Conservation (phyloP, 495 filamentous ascomycete genomes). For the Evansstolkia leycettana region DNA sequence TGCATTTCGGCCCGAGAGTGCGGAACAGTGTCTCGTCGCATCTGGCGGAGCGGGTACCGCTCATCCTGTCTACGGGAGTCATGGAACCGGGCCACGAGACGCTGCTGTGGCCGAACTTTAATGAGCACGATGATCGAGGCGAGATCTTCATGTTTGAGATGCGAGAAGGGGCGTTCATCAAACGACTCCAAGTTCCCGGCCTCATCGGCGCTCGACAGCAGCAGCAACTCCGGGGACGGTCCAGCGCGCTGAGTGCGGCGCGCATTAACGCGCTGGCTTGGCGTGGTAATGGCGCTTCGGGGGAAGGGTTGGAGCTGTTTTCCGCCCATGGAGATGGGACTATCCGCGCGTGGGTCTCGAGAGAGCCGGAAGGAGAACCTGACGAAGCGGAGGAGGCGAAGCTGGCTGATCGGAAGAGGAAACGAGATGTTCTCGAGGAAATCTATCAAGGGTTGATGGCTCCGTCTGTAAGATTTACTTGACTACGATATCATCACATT, state of each 20-base stretch:
- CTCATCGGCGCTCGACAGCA: constrained; percentile 23
- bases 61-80: constrained; percentile 43
- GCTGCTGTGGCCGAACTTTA: constrained; percentile 66
- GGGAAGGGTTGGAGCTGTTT: constrained; percentile 35
- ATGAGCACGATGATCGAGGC: constrained; percentile 40
- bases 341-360: constrained; percentile 41
- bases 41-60: constrained; percentile 48
- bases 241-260: constrained; percentile 30
- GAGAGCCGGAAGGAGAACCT: constrained; percentile 40
- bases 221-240: constrained; percentile 16
- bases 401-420: constrained; percentile 33
- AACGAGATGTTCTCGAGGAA: constrained; percentile 36
- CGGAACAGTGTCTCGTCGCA: constrained; percentile 46
- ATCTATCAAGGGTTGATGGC: constrained; percentile 28
- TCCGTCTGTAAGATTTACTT: no score
- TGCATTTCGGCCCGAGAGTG: constrained; percentile 69
- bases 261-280: constrained; percentile 61
- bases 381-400: constrained; percentile 30
- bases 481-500: no score
- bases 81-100: constrained; percentile 42
- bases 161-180: constrained; percentile 59
- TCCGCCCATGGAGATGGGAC: constrained; percentile 42
- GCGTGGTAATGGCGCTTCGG: constrained; percentile 42
- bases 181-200: constrained; percentile 52
- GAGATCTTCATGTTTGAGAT: constrained; percentile 64